phyloP scores from a whole-genome alignment of 169 alveolate species.

The Miamiensis avidus region DNA sequence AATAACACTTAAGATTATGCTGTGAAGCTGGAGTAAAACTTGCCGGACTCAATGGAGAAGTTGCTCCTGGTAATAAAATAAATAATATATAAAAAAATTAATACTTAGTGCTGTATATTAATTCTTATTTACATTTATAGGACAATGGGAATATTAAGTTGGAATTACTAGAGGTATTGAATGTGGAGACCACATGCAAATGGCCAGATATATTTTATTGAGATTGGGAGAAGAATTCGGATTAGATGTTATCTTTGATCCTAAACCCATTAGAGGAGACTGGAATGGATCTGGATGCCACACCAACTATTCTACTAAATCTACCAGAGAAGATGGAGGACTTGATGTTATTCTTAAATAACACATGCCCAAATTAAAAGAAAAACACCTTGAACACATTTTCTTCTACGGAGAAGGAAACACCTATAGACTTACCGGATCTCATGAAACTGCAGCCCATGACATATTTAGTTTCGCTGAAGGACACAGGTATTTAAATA shows the following conservation, averaged over 20 bases:
- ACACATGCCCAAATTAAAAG: constrained; percentile 35
- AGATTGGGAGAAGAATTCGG: constrained; percentile 70
- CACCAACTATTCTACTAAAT: constrained; percentile 55
- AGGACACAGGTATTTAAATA: too few relatives aligned
- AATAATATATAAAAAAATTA: too few relatives aligned
- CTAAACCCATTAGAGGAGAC: constrained; percentile 67
- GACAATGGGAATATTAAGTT: constrained; percentile 71
- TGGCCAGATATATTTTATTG: constrained; percentile 60
- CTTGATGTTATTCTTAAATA: constrained; percentile 38
- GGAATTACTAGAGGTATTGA: constrained; percentile 72
- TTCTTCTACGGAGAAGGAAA: constrained; percentile 61
- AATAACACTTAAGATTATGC: constrained; percentile 64
- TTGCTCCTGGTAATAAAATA: constrained; percentile 74
- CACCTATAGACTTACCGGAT: constrained; percentile 67
- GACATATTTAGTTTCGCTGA: constrained; percentile 55
- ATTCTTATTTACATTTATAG: too few relatives aligned
- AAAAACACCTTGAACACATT: constrained; percentile 51
- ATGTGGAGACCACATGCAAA: constrained; percentile 67
- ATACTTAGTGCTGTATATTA: too few relatives aligned
- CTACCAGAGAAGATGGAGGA: constrained; percentile 62
- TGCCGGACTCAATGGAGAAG: constrained; percentile 69
- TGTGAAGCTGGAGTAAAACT: constrained; percentile 57
- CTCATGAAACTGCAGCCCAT: constrained; percentile 53
- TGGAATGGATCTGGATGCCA: constrained; percentile 82
- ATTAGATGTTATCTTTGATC: constrained; percentile 49